Conservation (phyloP, 2,329 filamentous ascomycete genomes). For the Catunica adiposa region DNA sequence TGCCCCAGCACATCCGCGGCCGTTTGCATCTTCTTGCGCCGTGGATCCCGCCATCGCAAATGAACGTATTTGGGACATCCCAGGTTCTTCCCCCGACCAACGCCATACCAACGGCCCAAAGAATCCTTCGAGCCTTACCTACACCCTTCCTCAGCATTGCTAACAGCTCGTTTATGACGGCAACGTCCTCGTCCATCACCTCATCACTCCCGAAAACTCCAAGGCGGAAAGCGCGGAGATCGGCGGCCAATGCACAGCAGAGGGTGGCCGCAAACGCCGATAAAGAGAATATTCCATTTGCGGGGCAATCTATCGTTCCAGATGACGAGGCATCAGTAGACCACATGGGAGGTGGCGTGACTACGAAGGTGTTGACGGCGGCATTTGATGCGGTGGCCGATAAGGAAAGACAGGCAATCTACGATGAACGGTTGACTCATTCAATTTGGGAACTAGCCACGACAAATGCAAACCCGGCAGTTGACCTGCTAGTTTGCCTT, state of each 20-base stretch:
- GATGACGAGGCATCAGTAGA: background rate
- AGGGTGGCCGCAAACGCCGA: background rate
- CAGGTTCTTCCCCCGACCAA: slow-evolving; percentile 64
- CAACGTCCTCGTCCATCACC: slow-evolving; percentile 73
- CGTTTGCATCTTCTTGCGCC: slow-evolving; percentile 87
- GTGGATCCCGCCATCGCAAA: slow-evolving; percentile 92
- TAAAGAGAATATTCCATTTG: slow-evolving; percentile 2
- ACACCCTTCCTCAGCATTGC: slow-evolving; percentile 84
- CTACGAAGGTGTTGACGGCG: slow-evolving; percentile 28
- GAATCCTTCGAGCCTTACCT: slow-evolving; percentile 75
- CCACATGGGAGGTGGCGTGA: slow-evolving; percentile 16
- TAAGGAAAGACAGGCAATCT: slow-evolving; percentile 55
- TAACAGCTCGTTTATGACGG: slow-evolving; percentile 88
- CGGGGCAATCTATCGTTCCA: background rate
- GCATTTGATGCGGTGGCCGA: slow-evolving; percentile 48
- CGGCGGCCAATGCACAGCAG: background rate
- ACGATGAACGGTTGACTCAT: slow-evolving; percentile 75
- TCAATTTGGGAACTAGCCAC: slow-evolving; percentile 91
- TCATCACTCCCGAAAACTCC: slow-evolving; percentile 55
- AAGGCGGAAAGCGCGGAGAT: slow-evolving; percentile 35
- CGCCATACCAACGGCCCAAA: slow-evolving; percentile 78
- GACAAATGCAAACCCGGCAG: slow-evolving; percentile 78
- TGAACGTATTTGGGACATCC: slow-evolving; percentile 60
- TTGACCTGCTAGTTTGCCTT: slow-evolving; percentile 81
- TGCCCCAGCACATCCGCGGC: slow-evolving; percentile 89